These are phyloP conservation scores for Podaxis sp. DNA, from an alignment of 768 basidiomycete species.

Conservation along the genomic window DNA sequence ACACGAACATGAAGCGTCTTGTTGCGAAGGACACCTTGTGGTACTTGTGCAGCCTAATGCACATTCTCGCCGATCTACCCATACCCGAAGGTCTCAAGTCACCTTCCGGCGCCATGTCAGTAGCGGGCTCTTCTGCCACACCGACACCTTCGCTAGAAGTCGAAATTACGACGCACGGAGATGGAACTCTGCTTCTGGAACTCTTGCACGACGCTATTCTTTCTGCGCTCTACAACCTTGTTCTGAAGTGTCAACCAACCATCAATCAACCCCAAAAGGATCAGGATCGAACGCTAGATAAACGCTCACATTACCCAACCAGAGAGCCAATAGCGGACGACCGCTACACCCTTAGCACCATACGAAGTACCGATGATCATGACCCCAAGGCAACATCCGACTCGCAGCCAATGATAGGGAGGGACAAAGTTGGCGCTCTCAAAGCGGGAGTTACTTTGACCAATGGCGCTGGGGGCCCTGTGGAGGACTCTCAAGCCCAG, in stretches of 20 bases:
- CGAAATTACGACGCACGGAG: not conserved
- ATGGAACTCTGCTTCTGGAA: not conserved
- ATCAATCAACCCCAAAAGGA: not conserved
- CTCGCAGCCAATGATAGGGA: not conserved
- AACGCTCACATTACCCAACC: not conserved
- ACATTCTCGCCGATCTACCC: constrained; percentile 28
- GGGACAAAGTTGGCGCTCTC: not conserved
- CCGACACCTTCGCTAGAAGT: not conserved
- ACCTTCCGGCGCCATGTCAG: not conserved
- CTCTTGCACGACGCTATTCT: constrained; percentile 13
- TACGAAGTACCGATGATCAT: not conserved
- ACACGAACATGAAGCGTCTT: constrained; percentile 34
- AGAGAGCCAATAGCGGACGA: not conserved
- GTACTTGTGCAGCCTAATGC: constrained; percentile 49
- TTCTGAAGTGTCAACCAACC: constrained; percentile 16
- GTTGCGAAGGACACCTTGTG: constrained; percentile 49
- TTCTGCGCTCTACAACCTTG: constrained; percentile 17
- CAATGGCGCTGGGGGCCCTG: not conserved
- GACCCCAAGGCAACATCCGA: not conserved
- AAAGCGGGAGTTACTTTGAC: not conserved
- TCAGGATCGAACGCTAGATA: not conserved
- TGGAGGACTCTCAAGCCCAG: constrained; percentile 5
- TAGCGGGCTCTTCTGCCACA: not conserved
- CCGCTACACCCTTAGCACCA: not conserved
- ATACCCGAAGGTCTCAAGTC: constrained; percentile 1